These are phyloP conservation scores for Aschersonia sp. DNA, from an alignment of 2,329 filamentous ascomycete species.

Conservation along the genomic window DNA sequence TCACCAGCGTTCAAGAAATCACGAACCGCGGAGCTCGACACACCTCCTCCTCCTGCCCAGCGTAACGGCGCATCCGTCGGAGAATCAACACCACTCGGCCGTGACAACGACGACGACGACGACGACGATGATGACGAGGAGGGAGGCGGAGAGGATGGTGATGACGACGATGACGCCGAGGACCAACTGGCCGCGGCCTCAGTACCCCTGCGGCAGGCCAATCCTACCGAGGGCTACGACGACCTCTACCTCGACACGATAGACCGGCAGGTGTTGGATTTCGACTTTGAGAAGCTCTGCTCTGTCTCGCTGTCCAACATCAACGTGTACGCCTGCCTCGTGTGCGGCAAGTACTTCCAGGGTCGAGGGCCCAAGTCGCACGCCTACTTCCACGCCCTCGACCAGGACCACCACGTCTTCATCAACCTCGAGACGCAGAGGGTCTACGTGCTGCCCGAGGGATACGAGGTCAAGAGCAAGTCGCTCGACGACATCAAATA, in stretches of 20 bases:
- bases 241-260: slow-evolving; percentile 98
- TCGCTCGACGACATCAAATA: slow-evolving; percentile 97
- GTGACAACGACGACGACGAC: neutral
- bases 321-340: slow-evolving; percentile 94
- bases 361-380: slow-evolving; percentile 87
- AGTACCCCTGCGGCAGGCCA: slow-evolving; percentile 52
- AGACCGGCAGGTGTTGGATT: slow-evolving; percentile 81
- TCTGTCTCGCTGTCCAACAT: slow-evolving; percentile 94
- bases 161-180: slow-evolving; percentile 11
- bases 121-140: neutral
- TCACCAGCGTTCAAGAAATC: slow-evolving; percentile 47
- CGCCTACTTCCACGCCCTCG: slow-evolving; percentile 93
- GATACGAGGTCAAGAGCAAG: slow-evolving; percentile 90
- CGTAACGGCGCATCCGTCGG: slow-evolving; percentile 15
- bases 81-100: slow-evolving; percentile 5
- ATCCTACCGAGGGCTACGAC: slow-evolving; percentile 75
- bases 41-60: slow-evolving; percentile 9
- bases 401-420: slow-evolving; percentile 91
- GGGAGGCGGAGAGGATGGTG: neutral
- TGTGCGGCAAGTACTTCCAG: slow-evolving; percentile 97
- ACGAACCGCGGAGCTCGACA: slow-evolving; percentile 31
- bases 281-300: slow-evolving; percentile 98
- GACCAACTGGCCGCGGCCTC: slow-evolving; percentile 25
- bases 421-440: slow-evolving; percentile 93
- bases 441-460: slow-evolving; percentile 85